phyloP scores from a whole-genome alignment of 2,329 filamentous ascomycete genomes.

The Hypoxylon sp. region DNA sequence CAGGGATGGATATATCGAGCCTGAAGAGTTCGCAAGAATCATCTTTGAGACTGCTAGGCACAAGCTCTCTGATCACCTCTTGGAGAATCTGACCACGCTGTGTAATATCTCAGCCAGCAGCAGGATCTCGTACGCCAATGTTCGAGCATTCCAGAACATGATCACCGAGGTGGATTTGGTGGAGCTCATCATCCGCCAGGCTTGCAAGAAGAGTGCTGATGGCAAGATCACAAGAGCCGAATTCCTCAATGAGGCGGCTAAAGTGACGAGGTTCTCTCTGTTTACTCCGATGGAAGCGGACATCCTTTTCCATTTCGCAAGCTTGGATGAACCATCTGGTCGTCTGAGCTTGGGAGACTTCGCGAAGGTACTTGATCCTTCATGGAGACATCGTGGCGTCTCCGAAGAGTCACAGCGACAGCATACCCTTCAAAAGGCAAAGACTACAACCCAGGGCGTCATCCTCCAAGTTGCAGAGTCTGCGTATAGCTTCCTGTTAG shows the following conservation, averaged over 20 bases:
- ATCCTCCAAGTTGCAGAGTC: constrained; percentile 79
- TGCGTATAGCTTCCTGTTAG: constrained; percentile 89
- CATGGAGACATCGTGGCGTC: constrained; percentile 80
- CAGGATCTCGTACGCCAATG: constrained; percentile 98
- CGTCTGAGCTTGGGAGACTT: constrained; percentile 87
- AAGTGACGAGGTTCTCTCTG: constrained; percentile 90
- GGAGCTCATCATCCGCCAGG: constrained; percentile 91
- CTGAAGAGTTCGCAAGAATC: constrained; percentile 96
- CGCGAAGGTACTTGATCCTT: constrained; percentile 92
- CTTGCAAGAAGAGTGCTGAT: constrained; percentile 84
- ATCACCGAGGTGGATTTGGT: constrained; percentile 98
- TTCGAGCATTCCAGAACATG: constrained; percentile 97
- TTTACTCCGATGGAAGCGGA: constrained; percentile 99
- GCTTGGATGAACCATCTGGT: constrained; percentile 89
- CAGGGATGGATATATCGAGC: constrained; percentile 93
- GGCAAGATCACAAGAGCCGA: constrained; percentile 95
- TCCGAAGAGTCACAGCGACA: constrained; percentile 60
- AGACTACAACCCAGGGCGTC: constrained; percentile 68
- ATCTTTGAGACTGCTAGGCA: constrained; percentile 92
- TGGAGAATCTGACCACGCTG: constrained; percentile 89
- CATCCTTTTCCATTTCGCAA: constrained; percentile 98
- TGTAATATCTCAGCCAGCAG: constrained; percentile 93
- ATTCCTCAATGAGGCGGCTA: constrained; percentile 93
- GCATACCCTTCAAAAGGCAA: constrained; percentile 58
- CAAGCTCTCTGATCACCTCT: constrained; percentile 96